These are phyloP conservation scores for Evansstolkia leycettana DNA, from an alignment of 495 filamentous ascomycete species.

Conservation along the genomic window DNA sequence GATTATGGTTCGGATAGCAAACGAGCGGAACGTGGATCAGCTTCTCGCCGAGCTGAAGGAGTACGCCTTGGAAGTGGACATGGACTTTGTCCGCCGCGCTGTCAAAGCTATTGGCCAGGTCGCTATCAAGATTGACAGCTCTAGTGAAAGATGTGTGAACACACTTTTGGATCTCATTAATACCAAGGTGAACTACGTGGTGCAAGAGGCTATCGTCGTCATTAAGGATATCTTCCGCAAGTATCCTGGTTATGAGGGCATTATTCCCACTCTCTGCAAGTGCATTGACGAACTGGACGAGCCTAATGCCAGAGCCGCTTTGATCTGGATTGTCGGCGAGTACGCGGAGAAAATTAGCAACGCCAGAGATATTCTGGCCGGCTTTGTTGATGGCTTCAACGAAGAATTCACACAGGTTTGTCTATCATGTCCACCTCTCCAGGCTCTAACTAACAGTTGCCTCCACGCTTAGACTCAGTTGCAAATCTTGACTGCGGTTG, in stretches of 20 bases:
- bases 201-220: constrained; percentile 94
- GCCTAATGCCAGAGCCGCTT: constrained; percentile 75
- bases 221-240: constrained; percentile 98
- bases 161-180: constrained; percentile 85
- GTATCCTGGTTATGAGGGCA: constrained; percentile 95
- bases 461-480: constrained; percentile 57
- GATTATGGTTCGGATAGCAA: constrained; percentile 99
- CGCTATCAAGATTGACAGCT: constrained; percentile 93
- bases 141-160: constrained; percentile 90
- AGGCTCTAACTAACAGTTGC: not conserved
- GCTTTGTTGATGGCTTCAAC: constrained; percentile 84
- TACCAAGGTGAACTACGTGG: constrained; percentile 97
- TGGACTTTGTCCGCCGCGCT: constrained; percentile 93
- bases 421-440: constrained; percentile 5
- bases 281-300: constrained; percentile 97
- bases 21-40: constrained; percentile 93
- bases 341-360: constrained; percentile 99
- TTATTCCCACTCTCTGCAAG: constrained; percentile 91
- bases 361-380: constrained; percentile 75
- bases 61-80: constrained; percentile 95
- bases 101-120: constrained; percentile 94
- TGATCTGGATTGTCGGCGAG: constrained; percentile 98
- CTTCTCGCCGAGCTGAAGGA: constrained; percentile 89
- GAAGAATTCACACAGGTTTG: constrained; percentile 79
- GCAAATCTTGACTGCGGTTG: constrained; percentile 90